These are phyloP conservation scores for Castanospermum australe DNA, from an alignment of 306 rosid species.

Conservation along the genomic window DNA sequence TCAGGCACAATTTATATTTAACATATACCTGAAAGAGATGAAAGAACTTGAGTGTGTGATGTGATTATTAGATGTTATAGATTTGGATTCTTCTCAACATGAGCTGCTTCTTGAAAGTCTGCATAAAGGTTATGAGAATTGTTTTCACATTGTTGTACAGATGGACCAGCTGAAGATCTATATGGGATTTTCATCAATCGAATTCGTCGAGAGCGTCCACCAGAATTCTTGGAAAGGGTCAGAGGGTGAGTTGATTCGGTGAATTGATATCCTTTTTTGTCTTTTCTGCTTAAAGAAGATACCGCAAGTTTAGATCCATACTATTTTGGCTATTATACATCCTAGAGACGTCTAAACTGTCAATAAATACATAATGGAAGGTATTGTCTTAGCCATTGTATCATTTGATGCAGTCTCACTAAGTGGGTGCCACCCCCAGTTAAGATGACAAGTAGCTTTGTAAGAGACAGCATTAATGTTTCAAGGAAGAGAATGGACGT, in stretches of 20 bases:
- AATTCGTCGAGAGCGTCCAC: constrained; percentile 91
- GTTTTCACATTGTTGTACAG: constrained; percentile 37
- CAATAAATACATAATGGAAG: background rate
- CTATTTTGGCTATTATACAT: background rate
- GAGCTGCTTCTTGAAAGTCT: background rate
- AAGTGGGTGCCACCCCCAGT: constrained; percentile 99
- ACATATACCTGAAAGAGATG: too few relatives aligned
- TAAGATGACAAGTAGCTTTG: constrained; percentile 88
- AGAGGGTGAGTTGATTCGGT: constrained; percentile 75
- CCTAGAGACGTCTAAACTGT: background rate
- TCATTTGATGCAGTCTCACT: constrained; percentile 70
- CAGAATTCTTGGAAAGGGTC: constrained; percentile 68
- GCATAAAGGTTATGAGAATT: constrained; percentile 4
- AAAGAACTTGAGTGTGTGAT: background rate
- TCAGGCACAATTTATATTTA: too few relatives aligned
- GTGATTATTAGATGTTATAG: constrained; percentile 15
- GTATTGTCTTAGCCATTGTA: constrained; percentile 24
- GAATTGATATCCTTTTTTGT: background rate
- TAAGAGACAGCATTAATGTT: constrained; percentile 76
- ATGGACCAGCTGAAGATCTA: constrained; percentile 95
- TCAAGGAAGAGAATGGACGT: constrained; percentile 98
- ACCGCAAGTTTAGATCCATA: background rate
- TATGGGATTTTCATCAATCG: constrained; percentile 90
- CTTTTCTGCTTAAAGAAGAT: constrained; percentile 9
- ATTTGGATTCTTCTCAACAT: background rate